Base-by-base conservation (phyloP, 495 filamentous ascomycete species). In the Hyaloscypha bicolor region DNA sequence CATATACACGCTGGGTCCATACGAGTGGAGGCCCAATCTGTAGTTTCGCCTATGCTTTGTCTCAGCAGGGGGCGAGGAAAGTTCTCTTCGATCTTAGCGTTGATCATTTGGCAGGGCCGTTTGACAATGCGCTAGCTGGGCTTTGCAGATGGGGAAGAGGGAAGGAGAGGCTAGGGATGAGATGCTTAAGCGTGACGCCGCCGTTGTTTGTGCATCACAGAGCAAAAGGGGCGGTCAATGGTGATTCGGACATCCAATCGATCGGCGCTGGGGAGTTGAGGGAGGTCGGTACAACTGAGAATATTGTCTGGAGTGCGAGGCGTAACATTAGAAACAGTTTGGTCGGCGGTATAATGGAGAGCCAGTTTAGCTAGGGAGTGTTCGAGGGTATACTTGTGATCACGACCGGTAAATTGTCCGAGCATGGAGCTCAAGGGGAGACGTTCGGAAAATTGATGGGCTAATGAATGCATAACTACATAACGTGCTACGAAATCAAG, bases 221-320 rank as follows among this genome's bases (percentile, higher is more conserved):
- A 53, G 51, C 51, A 1, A 53, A 53, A 16, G 51, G 51, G 6
- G 6, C 19, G 19, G 22, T 53, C 9, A 53, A 8, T 25, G 51
- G 51, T 8, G 51, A 53, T 25, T 53, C 51, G 0, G 51, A 53
- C 22, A 53, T 53, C 19, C 51, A 53, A n/a, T 16, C 6, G 51
- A 16, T 53, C 19, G 51, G 16, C 19, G 51, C 9, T 9, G 51
- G 6, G 2, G 51, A 53, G 51, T 21, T n/a, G 19, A 53, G 51
- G 16, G 51, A 53, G 6, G 16, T 53, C 51, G 51, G 51, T n/a
- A 53, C 51, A n/a, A 53, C 51, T 8, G 51, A 53, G 16, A 53
- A 53, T 53, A 53, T 53, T 25, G 51, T 53, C 9, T 53, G 51
- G 51, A 53, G 51, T 53, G 51, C 16, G 6, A 53, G 51, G 19